Evolutionary conservation across 495 filamentous ascomycete genomes (phyloP), one percentile per base, ranked within the genome.

Genomic region (Hypoxylon crocopeplum): DNA sequence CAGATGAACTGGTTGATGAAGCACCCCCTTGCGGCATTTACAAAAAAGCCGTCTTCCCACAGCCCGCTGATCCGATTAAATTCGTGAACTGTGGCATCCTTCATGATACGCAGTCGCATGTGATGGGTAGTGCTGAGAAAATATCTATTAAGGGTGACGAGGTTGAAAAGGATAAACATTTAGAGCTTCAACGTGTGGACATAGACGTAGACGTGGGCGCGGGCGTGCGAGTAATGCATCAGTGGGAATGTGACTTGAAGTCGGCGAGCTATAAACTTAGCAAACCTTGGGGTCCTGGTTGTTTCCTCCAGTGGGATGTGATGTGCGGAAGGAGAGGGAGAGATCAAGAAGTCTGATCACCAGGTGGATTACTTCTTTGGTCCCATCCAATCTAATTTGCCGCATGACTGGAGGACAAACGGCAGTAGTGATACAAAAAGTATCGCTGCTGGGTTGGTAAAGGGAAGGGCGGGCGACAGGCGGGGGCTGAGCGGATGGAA

Each of bases 301-400:
- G 3, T 8, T 27, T 27, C 24, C 8, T 27, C 24, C 24, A 27
- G 8, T 27, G 24, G 24, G 24, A 27, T 27, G 8, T 27, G 24
- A 8, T 27, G 8, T 27, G 32, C 12, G 12, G 8, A 10, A 6
- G 7, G 32, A 3, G 32, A 5, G 12, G 32, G 32, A 34, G 32
- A 34, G 32, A 34, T 34, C 41, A 44, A 15, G 59, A 15, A 16
- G 58, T 41, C 25, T 19, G 54, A 59, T 64, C 60, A 56, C 51
- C 58, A 59, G 49, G 34, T 37, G 38, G 29, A 54, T 64, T 58
- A 38, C 53, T 58, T 40, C 22, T 48, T 64, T 64, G 54, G 60
- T 54, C 7, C 4, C 3, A 11, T 12, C 5, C 32, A 34, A 34
- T 34, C 37, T 54, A 42, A 58, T 53, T 45, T 57, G 37, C 37